These are phyloP conservation scores for Pontederia paniculata DNA, from an alignment of 176 grass and related monocot species.

Conservation along the genomic window DNA sequence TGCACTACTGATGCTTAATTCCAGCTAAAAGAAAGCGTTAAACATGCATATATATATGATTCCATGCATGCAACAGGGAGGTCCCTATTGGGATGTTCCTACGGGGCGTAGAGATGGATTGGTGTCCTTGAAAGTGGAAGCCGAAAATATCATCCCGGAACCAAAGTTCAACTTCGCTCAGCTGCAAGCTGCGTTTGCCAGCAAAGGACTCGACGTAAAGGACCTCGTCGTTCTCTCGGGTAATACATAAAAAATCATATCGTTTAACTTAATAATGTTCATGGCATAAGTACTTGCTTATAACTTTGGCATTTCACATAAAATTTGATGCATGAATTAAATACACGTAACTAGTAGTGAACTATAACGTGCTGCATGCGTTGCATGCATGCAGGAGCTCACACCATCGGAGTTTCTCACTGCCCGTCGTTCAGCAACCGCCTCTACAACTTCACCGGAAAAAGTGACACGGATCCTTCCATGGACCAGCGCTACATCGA, in stretches of 20 bases:
- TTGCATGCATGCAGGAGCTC: constrained; percentile 3
- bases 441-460: constrained; percentile 21
- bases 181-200: constrained; percentile 11
- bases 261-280: too few relatives aligned
- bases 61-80: constrained; percentile 11
- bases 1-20: too few relatives aligned
- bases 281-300: background rate
- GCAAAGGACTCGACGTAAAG: constrained; percentile 12
- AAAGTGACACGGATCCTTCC: constrained; percentile 9
- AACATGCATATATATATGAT: too few relatives aligned
- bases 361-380: too few relatives aligned
- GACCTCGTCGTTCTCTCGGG: constrained; percentile 13
- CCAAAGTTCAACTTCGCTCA: constrained; percentile 1
- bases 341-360: too few relatives aligned
- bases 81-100: constrained; percentile 16
- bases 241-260: background rate
- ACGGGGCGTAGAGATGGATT: constrained; percentile 19
- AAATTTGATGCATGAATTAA: too few relatives aligned
- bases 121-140: constrained; percentile 3
- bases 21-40: too few relatives aligned
- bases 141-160: background rate
- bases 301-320: background rate
- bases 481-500: constrained; percentile 3
- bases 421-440: constrained; percentile 11
- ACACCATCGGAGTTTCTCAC: constrained; percentile 17